These are phyloP conservation scores for Leccinum aurantiacum DNA, from an alignment of 768 basidiomycete genomes.

Conservation along the genomic window DNA sequence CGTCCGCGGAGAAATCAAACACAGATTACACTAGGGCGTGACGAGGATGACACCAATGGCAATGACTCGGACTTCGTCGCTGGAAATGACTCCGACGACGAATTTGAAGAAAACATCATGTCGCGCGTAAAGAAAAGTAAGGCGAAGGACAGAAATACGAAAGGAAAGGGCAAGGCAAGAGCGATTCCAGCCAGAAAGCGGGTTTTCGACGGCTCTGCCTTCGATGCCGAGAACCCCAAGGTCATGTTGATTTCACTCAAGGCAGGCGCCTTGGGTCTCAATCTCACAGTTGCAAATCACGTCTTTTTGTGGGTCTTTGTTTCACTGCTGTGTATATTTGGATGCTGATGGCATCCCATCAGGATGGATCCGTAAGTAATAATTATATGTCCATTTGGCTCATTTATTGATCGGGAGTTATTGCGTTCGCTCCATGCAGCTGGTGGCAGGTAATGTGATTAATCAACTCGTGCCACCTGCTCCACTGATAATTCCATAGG, in stretches of 20 bases:
- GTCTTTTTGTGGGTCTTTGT: constrained; percentile 63
- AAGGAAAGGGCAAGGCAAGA: constrained; percentile 39
- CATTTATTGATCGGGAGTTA: constrained; percentile 15
- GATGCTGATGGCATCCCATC: constrained; percentile 12
- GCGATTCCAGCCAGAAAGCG: constrained; percentile 16
- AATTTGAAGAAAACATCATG: constrained; percentile 32
- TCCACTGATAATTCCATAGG: constrained; percentile 37
- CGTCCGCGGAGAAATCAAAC: constrained; percentile 7
- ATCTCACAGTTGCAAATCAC: constrained; percentile 87
- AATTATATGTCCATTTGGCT: not conserved
- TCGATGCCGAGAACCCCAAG: constrained; percentile 52
- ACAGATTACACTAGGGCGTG: constrained; percentile 5
- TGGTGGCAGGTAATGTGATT: constrained; percentile 66
- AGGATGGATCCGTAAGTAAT: constrained; percentile 81
- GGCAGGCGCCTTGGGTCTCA: constrained; percentile 82
- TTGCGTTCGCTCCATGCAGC: constrained; percentile 34
- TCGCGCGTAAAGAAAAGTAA: constrained; percentile 33
- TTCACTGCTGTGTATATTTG: not conserved
- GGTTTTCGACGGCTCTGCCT: constrained; percentile 21
- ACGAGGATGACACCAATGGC: constrained; percentile 23
- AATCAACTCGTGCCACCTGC: not conserved
- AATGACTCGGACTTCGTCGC: constrained; percentile 39
- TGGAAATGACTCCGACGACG: constrained; percentile 28
- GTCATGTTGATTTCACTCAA: constrained; percentile 89
- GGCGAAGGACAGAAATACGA: constrained; percentile 38